Evolutionary conservation across 169 alveolate genomes (phyloP), one percentile per base, ranked within the genome.

Genomic region (Cyclospora cayetanensis): DNA sequence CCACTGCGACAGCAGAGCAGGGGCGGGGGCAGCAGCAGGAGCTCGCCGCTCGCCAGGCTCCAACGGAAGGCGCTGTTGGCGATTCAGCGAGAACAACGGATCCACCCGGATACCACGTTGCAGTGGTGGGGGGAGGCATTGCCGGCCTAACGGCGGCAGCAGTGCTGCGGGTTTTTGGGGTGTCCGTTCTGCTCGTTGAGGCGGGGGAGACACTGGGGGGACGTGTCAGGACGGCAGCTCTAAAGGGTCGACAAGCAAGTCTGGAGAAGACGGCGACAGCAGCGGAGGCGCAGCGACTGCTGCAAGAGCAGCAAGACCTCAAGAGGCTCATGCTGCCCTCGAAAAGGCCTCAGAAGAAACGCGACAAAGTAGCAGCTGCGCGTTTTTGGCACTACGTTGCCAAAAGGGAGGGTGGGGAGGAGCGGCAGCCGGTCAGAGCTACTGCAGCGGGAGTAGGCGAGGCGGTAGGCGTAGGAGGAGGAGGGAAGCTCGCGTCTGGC

Each of bases 121-220:
- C 31, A 29, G 37, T 79, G 22, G 60, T 79, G 11, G 89, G 89
- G 27, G 89, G 89, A 7, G 89, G 89, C 12, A 52, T 79, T 15
- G 74, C 89, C 20, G 89, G 89, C 34, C 55, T 79, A 12, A 52
- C 72, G 20, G 89, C 89, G 20, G 89, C 89, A 5, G 41, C 68
- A 2, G 66, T 79, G 35, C 72, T 79, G 89, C 89, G 89, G 70
- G 74, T 79, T 43, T 79, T 79, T 34, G 60, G 60, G 15, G 55
- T 50, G 22, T 53, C 68, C 20, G 89, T 79, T 43, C 72, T 79
- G 42, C 68, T 79, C 50, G 46, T 79, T 22, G 89, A 79, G 72
- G 89, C 89, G 31, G 39, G 66, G 34, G 53, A 50, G 74, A 68
- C 39, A 31, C 89, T 79, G 25, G 89, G 89, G 12, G 89, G 89